A percentile compares a stretch with the other conserved stretches of the same genome.
These are phyloP conservation scores for Glomus cerebriforme DNA, from an alignment of 192 early-diverging fungal species.

Conservation along the genomic window DNA sequence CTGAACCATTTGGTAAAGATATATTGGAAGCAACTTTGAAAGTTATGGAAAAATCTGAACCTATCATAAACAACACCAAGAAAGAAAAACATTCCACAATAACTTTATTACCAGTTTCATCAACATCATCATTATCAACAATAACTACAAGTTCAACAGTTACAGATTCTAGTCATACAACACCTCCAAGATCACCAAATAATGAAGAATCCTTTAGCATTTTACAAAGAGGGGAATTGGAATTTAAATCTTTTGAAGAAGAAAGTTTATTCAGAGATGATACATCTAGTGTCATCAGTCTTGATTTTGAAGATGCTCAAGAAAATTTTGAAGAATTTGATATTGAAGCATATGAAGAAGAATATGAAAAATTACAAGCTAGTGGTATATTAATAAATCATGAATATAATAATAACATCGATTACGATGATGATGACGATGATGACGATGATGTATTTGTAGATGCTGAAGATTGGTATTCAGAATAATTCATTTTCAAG, in stretches of 20 bases:
- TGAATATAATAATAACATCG: conserved; percentile 21
- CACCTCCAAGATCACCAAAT: background rate
- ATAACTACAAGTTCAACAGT: background rate
- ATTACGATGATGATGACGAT: conserved; percentile 15
- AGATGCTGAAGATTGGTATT: conserved; percentile 13
- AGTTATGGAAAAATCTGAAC: background rate
- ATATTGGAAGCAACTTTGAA: background rate
- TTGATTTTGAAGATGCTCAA: conserved; percentile 1
- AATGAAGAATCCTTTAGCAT: background rate
- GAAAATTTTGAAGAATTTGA: background rate
- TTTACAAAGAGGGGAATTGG: background rate
- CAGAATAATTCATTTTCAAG: background rate
- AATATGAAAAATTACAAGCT: background rate
- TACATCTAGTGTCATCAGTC: background rate
- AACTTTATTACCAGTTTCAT: background rate
- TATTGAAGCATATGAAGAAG: conserved; percentile 7
- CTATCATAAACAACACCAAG: background rate
- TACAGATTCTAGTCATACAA: background rate
- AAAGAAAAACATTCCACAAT: background rate
- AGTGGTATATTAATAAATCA: background rate
- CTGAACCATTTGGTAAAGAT: background rate
- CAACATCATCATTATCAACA: conserved; percentile 5
- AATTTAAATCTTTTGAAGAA: background rate
- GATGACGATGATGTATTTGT: conserved; percentile 24
- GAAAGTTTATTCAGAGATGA: conserved; percentile 9